Evolutionary conservation across 116 monocot genomes (phyloP).

Genomic region (Phalaenopsis hybrid): DNA sequence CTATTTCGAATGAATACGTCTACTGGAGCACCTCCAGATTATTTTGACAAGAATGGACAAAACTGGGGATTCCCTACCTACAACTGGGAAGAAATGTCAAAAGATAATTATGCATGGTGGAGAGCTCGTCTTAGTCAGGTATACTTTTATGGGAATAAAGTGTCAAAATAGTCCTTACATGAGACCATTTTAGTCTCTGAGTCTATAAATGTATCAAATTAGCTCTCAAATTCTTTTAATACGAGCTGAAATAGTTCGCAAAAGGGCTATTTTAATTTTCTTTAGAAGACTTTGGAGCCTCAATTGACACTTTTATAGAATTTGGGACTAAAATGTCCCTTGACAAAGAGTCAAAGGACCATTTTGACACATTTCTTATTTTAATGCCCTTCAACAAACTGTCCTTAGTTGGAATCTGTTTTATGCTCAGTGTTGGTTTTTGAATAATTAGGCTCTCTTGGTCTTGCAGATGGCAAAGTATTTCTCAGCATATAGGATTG

Average conservation of each 20-base stretch:
- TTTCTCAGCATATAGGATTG: conserved; percentile 88
- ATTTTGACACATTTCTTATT: too few species aligned
- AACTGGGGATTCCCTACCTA: conserved; percentile 99
- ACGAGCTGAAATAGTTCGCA: too few species aligned
- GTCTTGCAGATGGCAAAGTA: conserved; percentile 83
- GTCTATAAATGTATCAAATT: too few species aligned
- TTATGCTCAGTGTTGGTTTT: neutral
- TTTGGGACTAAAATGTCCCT: too few species aligned
- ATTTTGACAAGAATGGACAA: conserved; percentile 92
- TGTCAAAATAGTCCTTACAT: too few species aligned
- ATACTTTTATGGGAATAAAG: neutral
- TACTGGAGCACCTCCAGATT: conserved; percentile 95
- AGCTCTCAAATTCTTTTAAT: too few species aligned
- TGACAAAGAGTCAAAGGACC: too few species aligned
- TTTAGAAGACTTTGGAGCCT: too few species aligned
- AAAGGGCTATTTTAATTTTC: too few species aligned
- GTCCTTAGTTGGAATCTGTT: neutral
- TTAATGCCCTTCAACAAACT: neutral
- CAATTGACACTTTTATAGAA: too few species aligned
- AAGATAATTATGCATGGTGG: conserved; percentile 96
- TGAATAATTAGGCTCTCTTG: neutral
- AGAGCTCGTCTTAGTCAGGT: conserved; percentile 85
- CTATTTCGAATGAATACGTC: conserved; percentile 90
- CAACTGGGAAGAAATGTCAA: conserved; percentile 97
- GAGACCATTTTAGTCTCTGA: too few species aligned